Evolutionary conservation across 169 alveolate species (phyloP).

Genomic region (Cryptosporidium viatorum): DNA sequence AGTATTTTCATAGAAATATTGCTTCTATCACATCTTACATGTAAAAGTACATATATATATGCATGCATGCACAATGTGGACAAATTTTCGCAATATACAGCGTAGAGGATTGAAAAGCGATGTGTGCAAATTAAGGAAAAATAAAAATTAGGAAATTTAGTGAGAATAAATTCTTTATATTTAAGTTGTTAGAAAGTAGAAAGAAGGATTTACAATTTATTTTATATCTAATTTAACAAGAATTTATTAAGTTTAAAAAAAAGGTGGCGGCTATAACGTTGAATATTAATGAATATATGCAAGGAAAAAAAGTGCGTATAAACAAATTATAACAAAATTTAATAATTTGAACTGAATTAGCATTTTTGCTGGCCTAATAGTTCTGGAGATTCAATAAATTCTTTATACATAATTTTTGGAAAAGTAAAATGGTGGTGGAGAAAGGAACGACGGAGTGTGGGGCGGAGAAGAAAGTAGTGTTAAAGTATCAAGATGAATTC

Average conservation of each 20-base stretch:
- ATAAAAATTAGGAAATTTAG: neutral
- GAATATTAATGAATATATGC: neutral
- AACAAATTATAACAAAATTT: neutral
- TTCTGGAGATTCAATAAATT: neutral
- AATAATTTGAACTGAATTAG: neutral
- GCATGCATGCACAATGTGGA: conserved; percentile 67
- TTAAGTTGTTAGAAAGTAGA: neutral
- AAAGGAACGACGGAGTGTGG: conserved; percentile 1
- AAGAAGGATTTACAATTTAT: neutral
- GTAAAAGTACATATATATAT: neutral
- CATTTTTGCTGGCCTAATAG: neutral
- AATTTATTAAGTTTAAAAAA: neutral
- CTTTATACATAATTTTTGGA: neutral
- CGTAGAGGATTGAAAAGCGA: conserved; percentile 1
- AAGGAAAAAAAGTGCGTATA: neutral
- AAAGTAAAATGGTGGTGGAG: neutral
- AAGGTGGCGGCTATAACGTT: neutral
- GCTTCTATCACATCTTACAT: neutral
- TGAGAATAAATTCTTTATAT: neutral
- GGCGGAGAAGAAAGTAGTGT: neutral
- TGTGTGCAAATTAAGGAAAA: conserved; percentile 19
- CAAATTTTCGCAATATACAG: conserved; percentile 17
- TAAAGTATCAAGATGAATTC: conserved; percentile 32
- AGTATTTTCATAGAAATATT: neutral
- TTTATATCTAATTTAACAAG: neutral